phyloP scores from a whole-genome alignment of 225 moss, liverwort and hornwort species.

The Thuidium tamariscinum region DNA sequence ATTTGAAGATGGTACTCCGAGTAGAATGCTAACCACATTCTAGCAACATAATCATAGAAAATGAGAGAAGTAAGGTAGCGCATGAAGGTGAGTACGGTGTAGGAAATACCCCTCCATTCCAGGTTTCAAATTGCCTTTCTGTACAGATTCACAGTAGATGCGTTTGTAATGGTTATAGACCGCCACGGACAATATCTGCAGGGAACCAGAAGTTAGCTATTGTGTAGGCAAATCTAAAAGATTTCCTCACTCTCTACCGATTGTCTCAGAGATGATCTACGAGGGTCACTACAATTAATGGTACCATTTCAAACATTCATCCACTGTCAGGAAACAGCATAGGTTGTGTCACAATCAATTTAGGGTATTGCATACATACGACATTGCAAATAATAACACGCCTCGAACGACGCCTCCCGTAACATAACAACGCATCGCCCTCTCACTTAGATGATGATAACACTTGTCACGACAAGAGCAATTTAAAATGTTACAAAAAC shows the following conservation, averaged over 20 bases:
- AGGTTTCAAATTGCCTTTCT: slow-evolving; percentile 63
- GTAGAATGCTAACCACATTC: neutral
- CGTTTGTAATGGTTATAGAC: slow-evolving; percentile 99
- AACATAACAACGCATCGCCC: neutral
- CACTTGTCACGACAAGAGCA: neutral
- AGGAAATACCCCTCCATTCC: slow-evolving; percentile 28
- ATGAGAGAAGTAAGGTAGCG: neutral
- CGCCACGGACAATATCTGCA: slow-evolving; percentile 90
- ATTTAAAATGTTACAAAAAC: neutral
- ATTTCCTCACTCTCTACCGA: neutral
- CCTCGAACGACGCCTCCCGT: neutral
- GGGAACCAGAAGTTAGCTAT: neutral
- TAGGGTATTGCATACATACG: neutral
- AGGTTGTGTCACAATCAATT: neutral
- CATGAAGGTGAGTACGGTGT: neutral
- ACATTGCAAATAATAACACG: neutral
- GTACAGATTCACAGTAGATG: slow-evolving; percentile 74
- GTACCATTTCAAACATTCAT: neutral
- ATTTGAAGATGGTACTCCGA: neutral
- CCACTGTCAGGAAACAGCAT: neutral
- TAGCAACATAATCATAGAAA: neutral
- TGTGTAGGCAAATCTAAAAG: neutral
- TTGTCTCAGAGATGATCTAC: neutral
- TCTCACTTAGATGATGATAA: neutral
- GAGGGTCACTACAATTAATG: neutral